Base-by-base conservation (phyloP, 768 basidiomycete genomes). In the Amanita exitialis region DNA sequence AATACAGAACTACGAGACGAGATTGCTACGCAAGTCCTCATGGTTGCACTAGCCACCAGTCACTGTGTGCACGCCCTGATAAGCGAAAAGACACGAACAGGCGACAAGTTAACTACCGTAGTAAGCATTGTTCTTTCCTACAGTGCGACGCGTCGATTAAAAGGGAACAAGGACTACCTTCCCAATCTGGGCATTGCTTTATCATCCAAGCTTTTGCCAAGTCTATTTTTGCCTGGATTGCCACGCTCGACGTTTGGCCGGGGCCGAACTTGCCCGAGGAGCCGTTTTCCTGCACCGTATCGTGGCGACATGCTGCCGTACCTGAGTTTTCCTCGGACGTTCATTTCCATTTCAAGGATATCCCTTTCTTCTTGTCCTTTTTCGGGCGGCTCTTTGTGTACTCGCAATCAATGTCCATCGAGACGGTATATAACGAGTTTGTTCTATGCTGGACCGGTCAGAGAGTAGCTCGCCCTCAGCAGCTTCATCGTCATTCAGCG, bases 301-400 rank as follows among this genome's bases (percentile, higher is more conserved):
- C 39, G 39, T 18, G 16, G 39, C 39, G 39, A 21, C 20, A 4
- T 39, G 10, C 16, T 48, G 20, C n/a, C 27, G 47, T n/a, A 10
- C 18, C 18, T 12, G 23, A 20, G 2, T 10, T 6, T n/a, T 35
- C 28, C 8, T 12, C 20, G 18, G 12, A 15, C 20, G 13, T 41
- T 25, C 38, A 34, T 10, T 51, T 12, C 53, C 60, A 13, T 51
- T 52, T 54, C 52, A 5, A 53, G 62, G 49, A 38, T 48, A 48
- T 61, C 48, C 62, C 49, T 60, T 59, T 55, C 51, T 45, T 50
- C 52, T 27, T 18, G 32, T 56, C 62, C 61, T 10, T 36, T 48
- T 60, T 51, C 52, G 56, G 59, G 32, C 27, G 43, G 53, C 47
- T 47, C 60, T 52, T 61, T 63, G 60, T 63, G 49, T 43, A 39